phyloP scores from a whole-genome alignment of 2,329 filamentous ascomycete genomes.

The Neofusicoccum laricinum region DNA sequence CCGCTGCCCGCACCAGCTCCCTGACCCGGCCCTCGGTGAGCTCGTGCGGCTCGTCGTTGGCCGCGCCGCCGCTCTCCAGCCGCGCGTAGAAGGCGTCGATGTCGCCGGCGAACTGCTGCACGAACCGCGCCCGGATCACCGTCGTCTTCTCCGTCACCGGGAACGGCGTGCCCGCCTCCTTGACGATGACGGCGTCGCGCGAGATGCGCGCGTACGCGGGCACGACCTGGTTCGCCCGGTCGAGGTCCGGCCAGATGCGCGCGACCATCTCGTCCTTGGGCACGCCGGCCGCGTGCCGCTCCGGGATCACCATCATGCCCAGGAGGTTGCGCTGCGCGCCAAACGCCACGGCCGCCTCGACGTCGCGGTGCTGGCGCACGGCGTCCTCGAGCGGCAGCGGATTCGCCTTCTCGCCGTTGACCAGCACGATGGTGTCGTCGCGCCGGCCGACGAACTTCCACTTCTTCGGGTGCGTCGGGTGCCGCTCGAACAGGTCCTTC shows the following conservation, averaged over 20 bases:
- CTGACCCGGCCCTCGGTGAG: conserved; percentile 26
- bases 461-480: not conserved
- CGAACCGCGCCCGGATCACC: conserved; percentile 49
- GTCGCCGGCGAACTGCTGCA: conserved; percentile 44
- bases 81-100: conserved; percentile 43
- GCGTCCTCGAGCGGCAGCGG: conserved; percentile 4
- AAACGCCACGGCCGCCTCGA: conserved; percentile 58
- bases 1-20: conserved; percentile 16
- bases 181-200: not conserved
- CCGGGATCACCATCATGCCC: not conserved
- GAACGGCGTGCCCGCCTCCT: not conserved
- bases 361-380: conserved; percentile 21
- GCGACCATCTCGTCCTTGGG: not conserved
- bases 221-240: not conserved
- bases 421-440: conserved; percentile 8
- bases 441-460: not conserved
- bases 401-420: conserved; percentile 11
- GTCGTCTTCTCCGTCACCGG: conserved; percentile 40
- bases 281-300: not conserved
- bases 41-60: conserved; percentile 15
- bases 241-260: not conserved
- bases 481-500: conserved; percentile 22
- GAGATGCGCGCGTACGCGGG: not conserved
- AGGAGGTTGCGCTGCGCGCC: conserved; percentile 31
- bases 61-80: conserved; percentile 18